Evolutionary conservation across 176 grass and related monocot genomes (phyloP).

Genomic region (Pharus latifolius): DNA sequence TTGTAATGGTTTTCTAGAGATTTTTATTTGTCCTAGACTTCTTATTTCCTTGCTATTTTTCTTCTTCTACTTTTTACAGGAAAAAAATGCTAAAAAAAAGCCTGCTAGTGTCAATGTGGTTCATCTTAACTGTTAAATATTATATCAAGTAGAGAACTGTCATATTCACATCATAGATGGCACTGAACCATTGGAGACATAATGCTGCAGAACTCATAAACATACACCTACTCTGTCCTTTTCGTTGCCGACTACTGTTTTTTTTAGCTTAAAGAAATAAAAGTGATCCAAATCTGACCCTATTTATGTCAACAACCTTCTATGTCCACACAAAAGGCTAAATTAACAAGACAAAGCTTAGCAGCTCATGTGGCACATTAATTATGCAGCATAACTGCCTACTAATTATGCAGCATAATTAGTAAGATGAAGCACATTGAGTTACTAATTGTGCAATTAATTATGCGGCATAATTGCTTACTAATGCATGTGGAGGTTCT

Average conservation of each 20-base stretch:
- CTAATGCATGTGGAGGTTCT: not conserved
- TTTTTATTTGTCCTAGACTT: not conserved
- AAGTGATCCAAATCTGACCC: not conserved
- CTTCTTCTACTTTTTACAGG: not conserved
- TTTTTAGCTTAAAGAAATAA: too few relatives aligned
- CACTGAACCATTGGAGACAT: slow-evolving; percentile 1
- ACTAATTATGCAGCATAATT: too few relatives aligned
- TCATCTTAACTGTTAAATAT: too few relatives aligned
- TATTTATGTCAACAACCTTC: not conserved
- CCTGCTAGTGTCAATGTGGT: too few relatives aligned
- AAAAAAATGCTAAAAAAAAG: too few relatives aligned
- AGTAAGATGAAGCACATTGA: too few relatives aligned
- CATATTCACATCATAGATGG: not conserved
- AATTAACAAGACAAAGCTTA: not conserved
- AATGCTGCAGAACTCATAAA: not conserved
- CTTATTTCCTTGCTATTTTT: not conserved
- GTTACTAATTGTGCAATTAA: too few relatives aligned
- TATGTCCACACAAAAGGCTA: not conserved
- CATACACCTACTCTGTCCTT: slow-evolving; percentile 4
- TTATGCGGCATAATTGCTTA: too few relatives aligned
- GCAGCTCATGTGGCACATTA: not conserved
- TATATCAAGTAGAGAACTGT: not conserved
- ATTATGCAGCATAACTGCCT: not conserved
- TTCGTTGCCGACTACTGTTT: not conserved
- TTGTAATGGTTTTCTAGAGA: not conserved